A percentile compares a stretch with the other conserved stretches of the same genome.
Evolutionary conservation across 2,329 filamentous ascomycete species (phyloP).

Genomic region (Pestalotiopsis sp.): DNA sequence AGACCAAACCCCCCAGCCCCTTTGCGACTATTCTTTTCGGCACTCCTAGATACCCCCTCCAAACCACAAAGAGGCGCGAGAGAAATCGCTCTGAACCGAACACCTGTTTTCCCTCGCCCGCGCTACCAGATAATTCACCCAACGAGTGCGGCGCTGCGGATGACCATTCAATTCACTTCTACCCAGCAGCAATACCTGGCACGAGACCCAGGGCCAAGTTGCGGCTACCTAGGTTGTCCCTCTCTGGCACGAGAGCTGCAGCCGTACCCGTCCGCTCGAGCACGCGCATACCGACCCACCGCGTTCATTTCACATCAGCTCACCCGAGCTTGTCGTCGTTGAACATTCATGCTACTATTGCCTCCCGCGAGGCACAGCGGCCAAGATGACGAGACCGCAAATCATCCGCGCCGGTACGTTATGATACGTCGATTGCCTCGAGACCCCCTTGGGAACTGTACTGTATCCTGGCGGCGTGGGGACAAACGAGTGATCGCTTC

Average conservation of each 20-base stretch:
- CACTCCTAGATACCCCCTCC: neutral
- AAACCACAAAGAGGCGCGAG: neutral
- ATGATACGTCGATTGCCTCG: conserved; percentile 5
- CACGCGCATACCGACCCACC: neutral
- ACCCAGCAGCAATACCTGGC: neutral
- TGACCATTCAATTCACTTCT: neutral
- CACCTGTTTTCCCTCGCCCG: neutral
- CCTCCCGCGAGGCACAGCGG: conserved; percentile 20
- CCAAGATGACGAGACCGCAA: conserved; percentile 59
- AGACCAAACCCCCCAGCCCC: neutral
- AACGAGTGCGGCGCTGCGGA: neutral
- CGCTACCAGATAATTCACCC: neutral
- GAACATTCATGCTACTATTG: conserved; percentile 29
- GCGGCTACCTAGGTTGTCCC: neutral
- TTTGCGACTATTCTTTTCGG: neutral
- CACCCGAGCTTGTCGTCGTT: conserved; percentile 20
- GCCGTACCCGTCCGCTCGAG: neutral
- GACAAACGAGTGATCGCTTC: neutral
- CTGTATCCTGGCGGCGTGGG: neutral
- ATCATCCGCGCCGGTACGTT: conserved; percentile 63
- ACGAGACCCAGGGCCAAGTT: neutral
- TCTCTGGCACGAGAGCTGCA: neutral
- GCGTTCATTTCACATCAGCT: conserved; percentile 14
- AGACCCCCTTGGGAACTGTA: neutral
- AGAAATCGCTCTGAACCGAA: neutral